phyloP scores from a whole-genome alignment of 2,329 filamentous ascomycete species.

The Pseudogymnoascus sp. region DNA sequence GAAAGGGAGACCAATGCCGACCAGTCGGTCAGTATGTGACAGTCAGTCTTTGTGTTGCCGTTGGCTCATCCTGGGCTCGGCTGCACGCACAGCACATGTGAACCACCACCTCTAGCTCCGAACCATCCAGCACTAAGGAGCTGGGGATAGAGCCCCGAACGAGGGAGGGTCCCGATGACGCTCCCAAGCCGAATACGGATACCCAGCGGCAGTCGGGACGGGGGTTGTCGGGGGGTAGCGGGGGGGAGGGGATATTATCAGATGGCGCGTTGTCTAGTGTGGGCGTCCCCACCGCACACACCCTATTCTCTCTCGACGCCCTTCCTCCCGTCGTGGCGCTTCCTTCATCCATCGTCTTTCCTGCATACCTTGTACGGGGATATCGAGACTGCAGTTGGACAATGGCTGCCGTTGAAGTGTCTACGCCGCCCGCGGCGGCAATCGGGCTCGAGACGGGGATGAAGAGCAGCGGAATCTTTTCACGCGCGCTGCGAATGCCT shows the following conservation, averaged over 20 bases:
- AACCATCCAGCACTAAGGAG: not conserved
- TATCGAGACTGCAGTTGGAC: not conserved
- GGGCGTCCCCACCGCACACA: not conserved
- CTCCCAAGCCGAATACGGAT: slow-evolving; percentile 3
- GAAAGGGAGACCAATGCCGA: not conserved
- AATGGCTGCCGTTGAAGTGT: slow-evolving; percentile 5
- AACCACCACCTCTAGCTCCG: not conserved
- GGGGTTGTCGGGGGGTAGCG: not conserved
- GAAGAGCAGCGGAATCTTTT: not conserved
- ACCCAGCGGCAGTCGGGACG: not conserved
- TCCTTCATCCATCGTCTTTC: not conserved
- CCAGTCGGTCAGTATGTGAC: not conserved
- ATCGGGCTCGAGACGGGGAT: not conserved
- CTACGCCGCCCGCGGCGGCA: not conserved
- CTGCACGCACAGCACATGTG: not conserved
- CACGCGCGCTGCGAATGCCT: not conserved
- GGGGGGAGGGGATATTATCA: slow-evolving; percentile 2
- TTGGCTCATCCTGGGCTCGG: not conserved
- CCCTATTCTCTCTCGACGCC: not conserved
- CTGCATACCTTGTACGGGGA: not conserved
- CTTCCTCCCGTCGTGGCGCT: not conserved
- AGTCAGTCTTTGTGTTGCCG: not conserved
- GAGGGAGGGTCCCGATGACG: not conserved
- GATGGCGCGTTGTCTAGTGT: not conserved
- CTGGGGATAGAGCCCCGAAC: not conserved